A percentile compares a stretch with the other conserved stretches of the same genome.
Conservation (phyloP, 78 protist species). For the Protostelium mycophagum region DNA sequence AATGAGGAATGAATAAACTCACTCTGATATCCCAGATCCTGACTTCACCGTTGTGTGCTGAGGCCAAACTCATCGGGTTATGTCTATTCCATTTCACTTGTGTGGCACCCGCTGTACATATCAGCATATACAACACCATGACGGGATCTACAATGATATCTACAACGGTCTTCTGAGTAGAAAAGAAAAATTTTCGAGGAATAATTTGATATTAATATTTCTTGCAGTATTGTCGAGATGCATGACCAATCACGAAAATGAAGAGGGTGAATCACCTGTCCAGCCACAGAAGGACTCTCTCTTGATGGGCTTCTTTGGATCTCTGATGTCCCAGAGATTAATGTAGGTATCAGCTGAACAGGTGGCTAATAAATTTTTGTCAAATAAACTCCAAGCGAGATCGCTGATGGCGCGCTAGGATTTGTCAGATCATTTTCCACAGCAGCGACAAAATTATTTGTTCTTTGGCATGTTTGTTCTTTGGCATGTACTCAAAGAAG, state of each 20-base stretch:
- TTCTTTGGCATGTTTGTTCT: slow-evolving; percentile 25
- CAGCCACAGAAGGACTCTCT: slow-evolving; percentile 10
- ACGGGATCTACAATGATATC: too few relatives aligned
- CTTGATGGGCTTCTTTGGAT: slow-evolving; percentile 40
- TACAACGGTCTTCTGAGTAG: too few relatives aligned
- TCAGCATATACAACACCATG: too few relatives aligned
- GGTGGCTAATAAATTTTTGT: slow-evolving; percentile 39
- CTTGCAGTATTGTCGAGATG: too few relatives aligned
- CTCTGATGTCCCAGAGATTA: slow-evolving; percentile 51
- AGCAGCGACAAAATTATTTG: slow-evolving; percentile 41
- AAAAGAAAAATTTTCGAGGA: too few relatives aligned
- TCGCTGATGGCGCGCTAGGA: slow-evolving; percentile 40
- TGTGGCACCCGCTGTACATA: slow-evolving; percentile 34
- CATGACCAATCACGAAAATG: too few relatives aligned
- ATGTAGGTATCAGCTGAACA: slow-evolving; percentile 47
- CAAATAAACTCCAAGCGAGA: slow-evolving; percentile 55
- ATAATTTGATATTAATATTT: too few relatives aligned
- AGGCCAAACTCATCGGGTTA: slow-evolving; percentile 38
- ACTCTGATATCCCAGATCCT: slow-evolving; percentile 64
- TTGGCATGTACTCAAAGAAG: not conserved
- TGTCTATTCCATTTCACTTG: slow-evolving; percentile 61
- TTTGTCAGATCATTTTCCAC: slow-evolving; percentile 15
- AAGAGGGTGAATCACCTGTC: too few relatives aligned
- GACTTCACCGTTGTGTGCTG: slow-evolving; percentile 54
- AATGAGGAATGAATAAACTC: not conserved